These are phyloP conservation scores for Phytophthora melonis DNA, from an alignment of 352 stramenopile species.

Conservation along the genomic window DNA sequence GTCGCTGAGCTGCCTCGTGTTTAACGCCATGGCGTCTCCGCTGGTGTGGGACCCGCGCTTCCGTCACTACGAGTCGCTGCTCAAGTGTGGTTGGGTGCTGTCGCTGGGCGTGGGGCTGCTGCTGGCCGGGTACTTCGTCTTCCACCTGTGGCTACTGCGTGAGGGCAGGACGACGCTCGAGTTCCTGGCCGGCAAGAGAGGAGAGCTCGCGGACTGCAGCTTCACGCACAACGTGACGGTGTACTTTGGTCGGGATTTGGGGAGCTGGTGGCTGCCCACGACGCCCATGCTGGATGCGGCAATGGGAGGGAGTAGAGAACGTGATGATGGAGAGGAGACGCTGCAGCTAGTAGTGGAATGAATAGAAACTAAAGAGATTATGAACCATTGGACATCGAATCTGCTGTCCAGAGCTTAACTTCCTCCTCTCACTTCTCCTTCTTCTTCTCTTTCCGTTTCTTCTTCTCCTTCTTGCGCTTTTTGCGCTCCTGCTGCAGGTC, in stretches of 20 bases:
- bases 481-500: slow-evolving; percentile 84
- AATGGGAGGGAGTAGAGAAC: slow-evolving; percentile 28
- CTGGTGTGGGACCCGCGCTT: slow-evolving; percentile 38
- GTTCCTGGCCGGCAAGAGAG: slow-evolving; percentile 59
- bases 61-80: slow-evolving; percentile 16
- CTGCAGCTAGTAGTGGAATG: slow-evolving; percentile 50
- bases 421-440: slow-evolving; percentile 80
- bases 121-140: slow-evolving; percentile 74
- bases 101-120: slow-evolving; percentile 63
- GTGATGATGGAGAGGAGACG: slow-evolving; percentile 35
- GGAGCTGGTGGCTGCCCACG: slow-evolving; percentile 69
- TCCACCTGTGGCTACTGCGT: slow-evolving; percentile 79
- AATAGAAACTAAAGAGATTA: slow-evolving; percentile 33
- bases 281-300: slow-evolving; percentile 46
- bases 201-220: slow-evolving; percentile 57
- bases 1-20: slow-evolving; percentile 67
- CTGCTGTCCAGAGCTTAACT: slow-evolving; percentile 25
- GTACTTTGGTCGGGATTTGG: slow-evolving; percentile 70
- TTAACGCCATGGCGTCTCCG: slow-evolving; percentile 51
- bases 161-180: slow-evolving; percentile 82
- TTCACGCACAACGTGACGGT: slow-evolving; percentile 64
- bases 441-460: slow-evolving; percentile 92
- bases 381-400: slow-evolving; percentile 12
- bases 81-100: slow-evolving; percentile 62
- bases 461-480: slow-evolving; percentile 91